These are phyloP conservation scores for Bacterosira constricta DNA, from an alignment of 108 stramenopile genomes.

Conservation along the genomic window DNA sequence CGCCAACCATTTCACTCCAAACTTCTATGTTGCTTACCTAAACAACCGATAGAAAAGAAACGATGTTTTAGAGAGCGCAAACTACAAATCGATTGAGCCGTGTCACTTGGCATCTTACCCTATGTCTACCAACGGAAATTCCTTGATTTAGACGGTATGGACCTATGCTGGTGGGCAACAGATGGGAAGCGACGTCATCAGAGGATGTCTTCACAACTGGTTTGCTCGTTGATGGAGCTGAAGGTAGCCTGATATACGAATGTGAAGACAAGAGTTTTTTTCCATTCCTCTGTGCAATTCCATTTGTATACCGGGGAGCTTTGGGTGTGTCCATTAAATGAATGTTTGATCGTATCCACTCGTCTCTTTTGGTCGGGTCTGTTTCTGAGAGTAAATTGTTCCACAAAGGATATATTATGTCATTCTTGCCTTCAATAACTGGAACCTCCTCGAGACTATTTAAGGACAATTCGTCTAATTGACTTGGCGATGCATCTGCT, in stretches of 20 bases:
- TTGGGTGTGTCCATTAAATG: conserved; percentile 3
- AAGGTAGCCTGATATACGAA: conserved; percentile 35
- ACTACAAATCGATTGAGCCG: neutral
- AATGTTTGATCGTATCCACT: conserved; percentile 31
- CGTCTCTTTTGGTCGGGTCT: conserved; percentile 32
- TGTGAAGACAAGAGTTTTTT: conserved; percentile 49
- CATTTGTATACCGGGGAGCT: conserved; percentile 5
- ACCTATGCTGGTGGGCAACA: conserved; percentile 73
- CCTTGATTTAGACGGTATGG: conserved; percentile 62
- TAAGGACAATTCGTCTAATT: neutral
- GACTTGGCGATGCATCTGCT: conserved; percentile 9
- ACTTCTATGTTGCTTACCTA: conserved; percentile 55
- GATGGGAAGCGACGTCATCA: conserved; percentile 15
- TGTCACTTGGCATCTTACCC: neutral
- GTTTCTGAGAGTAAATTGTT: conserved; percentile 51
- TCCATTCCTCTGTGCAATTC: conserved; percentile 52
- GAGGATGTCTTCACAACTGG: conserved; percentile 13
- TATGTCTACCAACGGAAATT: neutral
- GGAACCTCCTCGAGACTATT: conserved; percentile 20
- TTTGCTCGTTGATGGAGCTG: conserved; percentile 35
- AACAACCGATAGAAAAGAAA: neutral
- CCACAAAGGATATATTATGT: conserved; percentile 64
- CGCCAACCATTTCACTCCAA: conserved; percentile 68
- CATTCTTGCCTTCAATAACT: neutral
- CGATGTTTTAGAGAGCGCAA: neutral